phyloP scores from a whole-genome alignment of 1,284 basidiomycete species.

The Ceraceosorus guamensis region DNA sequence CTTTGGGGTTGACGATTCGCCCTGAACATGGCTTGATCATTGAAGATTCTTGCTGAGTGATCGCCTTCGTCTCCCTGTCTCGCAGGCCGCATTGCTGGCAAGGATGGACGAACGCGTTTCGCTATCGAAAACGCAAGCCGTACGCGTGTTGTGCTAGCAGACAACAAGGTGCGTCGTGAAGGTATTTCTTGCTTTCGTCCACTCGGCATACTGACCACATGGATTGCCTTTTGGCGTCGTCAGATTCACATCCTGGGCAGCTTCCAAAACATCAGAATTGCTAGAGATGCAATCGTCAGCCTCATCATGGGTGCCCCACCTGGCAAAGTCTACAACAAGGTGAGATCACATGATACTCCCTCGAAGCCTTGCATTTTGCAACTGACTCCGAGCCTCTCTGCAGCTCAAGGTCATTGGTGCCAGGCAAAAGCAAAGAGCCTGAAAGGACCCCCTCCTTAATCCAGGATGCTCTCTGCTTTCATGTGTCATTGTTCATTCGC shows the following conservation, averaged over 20 bases:
- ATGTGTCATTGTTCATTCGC: too few relatives aligned
- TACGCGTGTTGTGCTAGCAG: slow-evolving; percentile 90
- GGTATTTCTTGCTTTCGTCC: slow-evolving; percentile 49
- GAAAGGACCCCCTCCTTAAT: background rate
- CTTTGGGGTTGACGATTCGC: too few relatives aligned
- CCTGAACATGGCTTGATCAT: too few relatives aligned
- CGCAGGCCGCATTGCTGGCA: slow-evolving; percentile 94
- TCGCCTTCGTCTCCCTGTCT: too few relatives aligned
- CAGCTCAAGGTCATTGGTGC: slow-evolving; percentile 32
- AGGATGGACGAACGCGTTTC: slow-evolving; percentile 96
- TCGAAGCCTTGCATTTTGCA: background rate
- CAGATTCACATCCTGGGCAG: slow-evolving; percentile 92
- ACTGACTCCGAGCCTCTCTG: background rate
- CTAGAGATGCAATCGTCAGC: slow-evolving; percentile 88
- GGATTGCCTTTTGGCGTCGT: slow-evolving; percentile 3
- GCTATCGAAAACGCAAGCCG: slow-evolving; percentile 95
- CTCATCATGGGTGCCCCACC: slow-evolving; percentile 91
- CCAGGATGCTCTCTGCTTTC: background rate
- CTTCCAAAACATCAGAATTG: slow-evolving; percentile 94
- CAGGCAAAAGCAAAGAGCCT: slow-evolving; percentile 9
- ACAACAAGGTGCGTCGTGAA: slow-evolving; percentile 63
- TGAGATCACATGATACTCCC: slow-evolving; percentile 54
- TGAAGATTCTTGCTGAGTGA: too few relatives aligned
- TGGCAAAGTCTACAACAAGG: slow-evolving; percentile 76
- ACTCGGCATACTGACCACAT: too few relatives aligned